Evolutionary conservation across 805 yeast species (phyloP).

Genomic region (Saturnispora bothae): DNA sequence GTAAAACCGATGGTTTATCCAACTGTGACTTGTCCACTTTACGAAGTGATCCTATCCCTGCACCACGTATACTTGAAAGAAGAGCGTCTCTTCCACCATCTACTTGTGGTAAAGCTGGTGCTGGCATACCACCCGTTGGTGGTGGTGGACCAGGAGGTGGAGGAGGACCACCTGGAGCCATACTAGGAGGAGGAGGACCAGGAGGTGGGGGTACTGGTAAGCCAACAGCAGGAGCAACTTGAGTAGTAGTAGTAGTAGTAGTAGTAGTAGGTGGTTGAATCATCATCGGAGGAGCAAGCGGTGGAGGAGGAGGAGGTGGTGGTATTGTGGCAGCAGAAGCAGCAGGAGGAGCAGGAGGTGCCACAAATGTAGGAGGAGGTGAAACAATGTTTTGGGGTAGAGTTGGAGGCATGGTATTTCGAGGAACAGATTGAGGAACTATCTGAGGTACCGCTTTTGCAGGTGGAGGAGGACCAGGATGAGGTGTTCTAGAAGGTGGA

Average conservation of each 20-base stretch:
- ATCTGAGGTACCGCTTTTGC: background rate
- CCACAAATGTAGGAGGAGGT: background rate
- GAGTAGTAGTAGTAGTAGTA: too few species aligned
- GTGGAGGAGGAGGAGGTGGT: conserved; percentile 1
- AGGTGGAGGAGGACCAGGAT: background rate
- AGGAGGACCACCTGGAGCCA: conserved; percentile 11
- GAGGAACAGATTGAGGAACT: background rate
- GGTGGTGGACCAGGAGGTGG: conserved; percentile 26
- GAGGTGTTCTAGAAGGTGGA: background rate
- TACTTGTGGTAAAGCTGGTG: conserved; percentile 29
- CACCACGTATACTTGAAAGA: conserved; percentile 74
- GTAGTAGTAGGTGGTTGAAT: too few species aligned
- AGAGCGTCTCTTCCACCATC: conserved; percentile 64
- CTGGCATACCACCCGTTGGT: conserved; percentile 22
- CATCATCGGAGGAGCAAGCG: conserved; percentile 6
- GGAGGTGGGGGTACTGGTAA: conserved; percentile 15
- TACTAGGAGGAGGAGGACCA: conserved; percentile 11
- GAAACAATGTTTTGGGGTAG: background rate
- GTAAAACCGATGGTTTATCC: conserved; percentile 64
- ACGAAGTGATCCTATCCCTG: conserved; percentile 59
- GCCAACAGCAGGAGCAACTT: conserved; percentile 8
- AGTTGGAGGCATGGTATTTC: background rate
- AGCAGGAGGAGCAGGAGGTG: background rate
- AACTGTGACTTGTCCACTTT: conserved; percentile 77
- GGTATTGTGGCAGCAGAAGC: background rate